phyloP scores from a whole-genome alignment of 306 rosid species.

The Corylus heterophylla region DNA sequence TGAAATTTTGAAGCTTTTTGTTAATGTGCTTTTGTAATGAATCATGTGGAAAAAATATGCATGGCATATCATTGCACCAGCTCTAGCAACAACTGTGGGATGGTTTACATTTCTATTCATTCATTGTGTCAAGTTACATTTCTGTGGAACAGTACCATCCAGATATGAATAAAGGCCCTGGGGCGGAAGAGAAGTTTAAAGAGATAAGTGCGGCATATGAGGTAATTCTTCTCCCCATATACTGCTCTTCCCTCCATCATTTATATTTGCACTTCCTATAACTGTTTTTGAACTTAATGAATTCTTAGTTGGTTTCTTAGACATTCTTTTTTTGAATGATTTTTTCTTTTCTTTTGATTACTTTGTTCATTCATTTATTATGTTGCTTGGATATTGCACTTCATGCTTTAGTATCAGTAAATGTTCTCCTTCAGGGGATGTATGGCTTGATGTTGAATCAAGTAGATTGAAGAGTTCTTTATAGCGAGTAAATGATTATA shows the following conservation, averaged over 20 bases:
- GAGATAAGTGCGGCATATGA: slow-evolving; percentile 96
- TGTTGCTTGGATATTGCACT: not conserved
- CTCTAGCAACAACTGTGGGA: not conserved
- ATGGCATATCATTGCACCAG: not conserved
- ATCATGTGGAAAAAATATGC: not conserved
- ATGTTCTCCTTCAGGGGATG: slow-evolving; percentile 17
- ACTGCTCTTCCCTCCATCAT: slow-evolving; percentile 3
- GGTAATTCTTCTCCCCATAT: slow-evolving; percentile 49
- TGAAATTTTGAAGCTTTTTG: not conserved
- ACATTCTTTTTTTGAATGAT: not conserved
- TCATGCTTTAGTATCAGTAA: slow-evolving; percentile 10
- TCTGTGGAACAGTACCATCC: slow-evolving; percentile 77
- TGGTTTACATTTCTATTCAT: slow-evolving; percentile 2
- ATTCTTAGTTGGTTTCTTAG: not conserved
- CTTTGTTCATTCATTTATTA: slow-evolving; percentile 2
- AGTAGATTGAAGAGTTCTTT: slow-evolving; percentile 2
- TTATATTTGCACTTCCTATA: not conserved
- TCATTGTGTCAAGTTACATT: slow-evolving; percentile 19
- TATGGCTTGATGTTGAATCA: slow-evolving; percentile 13
- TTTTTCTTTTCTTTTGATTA: slow-evolving; percentile 6
- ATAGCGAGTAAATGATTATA: slow-evolving; percentile 8
- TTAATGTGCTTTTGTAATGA: not conserved
- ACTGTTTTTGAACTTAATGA: slow-evolving; percentile 1
- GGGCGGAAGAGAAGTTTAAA: slow-evolving; percentile 92
- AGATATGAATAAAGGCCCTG: slow-evolving; percentile 73